These are phyloP conservation scores for Amanita rimosa DNA, from an alignment of 768 basidiomycete species.

Conservation along the genomic window DNA sequence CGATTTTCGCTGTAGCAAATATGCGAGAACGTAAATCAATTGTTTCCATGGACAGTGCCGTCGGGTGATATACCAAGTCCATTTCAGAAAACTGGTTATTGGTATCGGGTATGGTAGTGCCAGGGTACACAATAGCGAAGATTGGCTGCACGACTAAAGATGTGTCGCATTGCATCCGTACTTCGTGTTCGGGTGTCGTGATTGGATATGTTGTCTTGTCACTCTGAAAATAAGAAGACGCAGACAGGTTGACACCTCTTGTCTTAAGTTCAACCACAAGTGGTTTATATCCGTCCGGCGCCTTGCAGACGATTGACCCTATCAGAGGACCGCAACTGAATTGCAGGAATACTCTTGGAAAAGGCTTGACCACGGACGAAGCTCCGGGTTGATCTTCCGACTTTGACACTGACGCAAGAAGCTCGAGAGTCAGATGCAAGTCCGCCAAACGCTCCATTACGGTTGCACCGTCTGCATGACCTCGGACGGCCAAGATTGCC, in stretches of 20 bases:
- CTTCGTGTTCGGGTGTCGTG: constrained; percentile 24
- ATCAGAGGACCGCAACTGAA: constrained; percentile 38
- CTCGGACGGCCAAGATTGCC: constrained; percentile 38
- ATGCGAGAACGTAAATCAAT: constrained; percentile 36
- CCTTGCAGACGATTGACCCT: constrained; percentile 40
- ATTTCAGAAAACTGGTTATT: constrained; percentile 19
- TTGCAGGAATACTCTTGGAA: constrained; percentile 38
- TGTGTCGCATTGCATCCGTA: constrained; percentile 33
- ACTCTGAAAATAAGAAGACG: constrained; percentile 29
- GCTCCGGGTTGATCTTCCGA: constrained; percentile 1
- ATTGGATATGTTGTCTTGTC: constrained; percentile 12
- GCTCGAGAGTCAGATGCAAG: constrained; percentile 28
- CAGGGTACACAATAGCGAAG: constrained; percentile 40
- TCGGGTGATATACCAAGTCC: constrained; percentile 34
- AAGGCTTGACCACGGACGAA: constrained; percentile 5
- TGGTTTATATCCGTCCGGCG: constrained; percentile 25
- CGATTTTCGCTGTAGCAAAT: constrained; percentile 36
- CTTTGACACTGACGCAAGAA: constrained; percentile 10
- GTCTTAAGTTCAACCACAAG: constrained; percentile 47
- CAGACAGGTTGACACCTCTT: constrained; percentile 35
- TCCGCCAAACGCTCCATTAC: constrained; percentile 44
- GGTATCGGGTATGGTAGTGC: constrained; percentile 6
- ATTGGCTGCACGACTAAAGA: constrained; percentile 36
- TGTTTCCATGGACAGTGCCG: constrained; percentile 44
- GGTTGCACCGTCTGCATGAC: constrained; percentile 32